phyloP scores from a whole-genome alignment of 129 eudicot genomes.

The Chrysanthemum seticuspe region DNA sequence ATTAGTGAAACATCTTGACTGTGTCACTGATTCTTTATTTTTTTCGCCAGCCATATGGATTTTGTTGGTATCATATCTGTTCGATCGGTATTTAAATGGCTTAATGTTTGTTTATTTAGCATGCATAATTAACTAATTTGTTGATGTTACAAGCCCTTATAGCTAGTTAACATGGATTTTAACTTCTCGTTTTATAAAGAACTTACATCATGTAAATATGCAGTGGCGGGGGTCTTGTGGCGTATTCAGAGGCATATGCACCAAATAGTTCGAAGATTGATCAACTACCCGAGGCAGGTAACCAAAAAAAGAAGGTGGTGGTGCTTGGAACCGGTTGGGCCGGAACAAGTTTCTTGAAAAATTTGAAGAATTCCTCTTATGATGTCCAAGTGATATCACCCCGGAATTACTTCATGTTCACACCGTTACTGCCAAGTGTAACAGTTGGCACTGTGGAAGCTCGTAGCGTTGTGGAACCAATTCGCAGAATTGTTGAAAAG shows the following conservation, averaged over 20 bases:
- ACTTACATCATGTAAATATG: conserved; percentile 13
- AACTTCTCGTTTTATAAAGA: neutral
- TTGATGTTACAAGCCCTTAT: neutral
- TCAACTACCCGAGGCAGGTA: conserved; percentile 36
- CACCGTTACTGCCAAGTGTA: conserved; percentile 84
- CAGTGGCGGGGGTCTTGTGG: conserved; percentile 80
- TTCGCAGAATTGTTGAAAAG: conserved; percentile 66
- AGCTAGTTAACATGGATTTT: neutral
- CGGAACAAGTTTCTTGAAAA: conserved; percentile 73
- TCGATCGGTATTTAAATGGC: too few relatives aligned
- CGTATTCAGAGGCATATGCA: conserved; percentile 59
- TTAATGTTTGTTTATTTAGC: neutral
- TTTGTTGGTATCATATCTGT: too few relatives aligned
- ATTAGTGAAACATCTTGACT: neutral
- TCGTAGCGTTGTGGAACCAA: conserved; percentile 80
- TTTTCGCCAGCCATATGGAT: neutral
- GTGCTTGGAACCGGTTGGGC: conserved; percentile 96
- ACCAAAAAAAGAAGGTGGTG: conserved; percentile 61
- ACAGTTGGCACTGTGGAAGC: conserved; percentile 79
- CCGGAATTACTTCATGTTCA: conserved; percentile 78
- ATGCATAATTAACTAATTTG: neutral
- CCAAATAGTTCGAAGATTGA: conserved; percentile 20
- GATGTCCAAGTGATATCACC: conserved; percentile 85
- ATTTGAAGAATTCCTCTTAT: conserved; percentile 60
- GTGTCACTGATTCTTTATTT: neutral